A percentile compares a stretch with the other conserved stretches of the same genome.
phyloP scores from a whole-genome alignment of 1,139 yeast genomes.

The Candida glucosophila region DNA sequence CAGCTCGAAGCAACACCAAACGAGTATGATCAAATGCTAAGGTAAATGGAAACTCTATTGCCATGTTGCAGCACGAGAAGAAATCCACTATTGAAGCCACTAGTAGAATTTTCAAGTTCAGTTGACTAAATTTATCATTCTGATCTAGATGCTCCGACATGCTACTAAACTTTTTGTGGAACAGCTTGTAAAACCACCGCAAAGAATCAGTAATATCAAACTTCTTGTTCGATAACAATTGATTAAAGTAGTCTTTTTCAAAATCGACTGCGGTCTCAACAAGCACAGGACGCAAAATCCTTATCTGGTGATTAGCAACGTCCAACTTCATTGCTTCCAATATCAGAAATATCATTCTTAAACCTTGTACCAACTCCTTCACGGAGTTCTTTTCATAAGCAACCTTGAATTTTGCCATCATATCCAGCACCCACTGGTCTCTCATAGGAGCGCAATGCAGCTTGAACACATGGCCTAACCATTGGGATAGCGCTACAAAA shows the following conservation, averaged over 20 bases:
- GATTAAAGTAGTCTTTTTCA: conserved; percentile 79
- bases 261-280: conserved; percentile 88
- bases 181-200: conserved; percentile 56
- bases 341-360: conserved; percentile 72
- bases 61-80: conserved; percentile 73
- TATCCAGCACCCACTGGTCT: conserved; percentile 80
- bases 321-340: conserved; percentile 95
- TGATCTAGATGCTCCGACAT: conserved; percentile 2
- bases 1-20: conserved; percentile 70
- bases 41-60: conserved; percentile 75
- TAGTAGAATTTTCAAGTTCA: conserved; percentile 26
- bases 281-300: conserved; percentile 75
- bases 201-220: conserved; percentile 59
- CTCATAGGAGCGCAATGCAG: conserved; percentile 95
- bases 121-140: conserved; percentile 6
- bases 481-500: conserved; percentile 57
- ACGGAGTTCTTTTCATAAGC: conserved; percentile 52
- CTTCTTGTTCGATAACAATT: conserved; percentile 59
- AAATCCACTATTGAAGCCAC: conserved; percentile 50
- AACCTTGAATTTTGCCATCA: conserved; percentile 59
- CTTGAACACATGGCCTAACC: conserved; percentile 67
- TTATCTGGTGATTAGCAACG: conserved; percentile 89
- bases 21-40: conserved; percentile 85
- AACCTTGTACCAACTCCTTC: conserved; percentile 60
- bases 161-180: conserved; percentile 8